Conservation (phyloP, 2,329 filamentous ascomycete genomes). For the Teratosphaeria pseudoeucalypti region DNA sequence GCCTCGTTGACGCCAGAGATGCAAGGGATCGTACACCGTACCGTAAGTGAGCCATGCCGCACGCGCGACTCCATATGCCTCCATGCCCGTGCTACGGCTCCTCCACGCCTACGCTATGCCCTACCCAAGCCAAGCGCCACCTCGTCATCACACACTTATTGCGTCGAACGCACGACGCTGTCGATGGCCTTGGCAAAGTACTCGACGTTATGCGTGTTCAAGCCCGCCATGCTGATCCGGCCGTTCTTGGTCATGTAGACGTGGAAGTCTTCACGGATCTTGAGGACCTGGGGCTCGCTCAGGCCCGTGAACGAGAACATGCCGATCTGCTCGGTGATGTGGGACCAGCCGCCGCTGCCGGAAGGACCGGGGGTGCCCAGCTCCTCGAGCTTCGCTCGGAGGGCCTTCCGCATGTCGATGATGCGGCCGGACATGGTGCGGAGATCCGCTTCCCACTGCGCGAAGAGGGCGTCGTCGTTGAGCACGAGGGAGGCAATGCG, state of each 20-base stretch:
- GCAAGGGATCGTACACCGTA: background rate
- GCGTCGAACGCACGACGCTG: conserved; percentile 58
- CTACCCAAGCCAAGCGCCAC: background rate
- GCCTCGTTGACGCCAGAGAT: background rate
- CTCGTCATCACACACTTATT: background rate
- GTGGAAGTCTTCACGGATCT: conserved; percentile 59
- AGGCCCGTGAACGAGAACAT: conserved; percentile 96
- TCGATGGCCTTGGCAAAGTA: conserved; percentile 88
- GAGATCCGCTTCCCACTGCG: conserved; percentile 87
- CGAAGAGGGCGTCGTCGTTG: conserved; percentile 71
- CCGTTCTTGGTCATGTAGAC: conserved; percentile 97
- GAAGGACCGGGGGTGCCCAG: conserved; percentile 55
- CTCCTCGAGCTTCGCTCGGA: conserved; percentile 72
- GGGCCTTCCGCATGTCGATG: conserved; percentile 72
- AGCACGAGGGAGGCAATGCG: conserved; percentile 76
- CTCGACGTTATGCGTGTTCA: conserved; percentile 84
- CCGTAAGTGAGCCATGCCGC: background rate
- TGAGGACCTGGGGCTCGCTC: conserved; percentile 60
- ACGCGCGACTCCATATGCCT: background rate
- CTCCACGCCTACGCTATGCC: background rate
- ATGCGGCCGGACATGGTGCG: conserved; percentile 92
- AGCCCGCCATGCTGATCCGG: conserved; percentile 94
- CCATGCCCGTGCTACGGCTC: background rate
- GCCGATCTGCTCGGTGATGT: conserved; percentile 97
- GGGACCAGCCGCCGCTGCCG: conserved; percentile 67